phyloP scores from a whole-genome alignment of 305 asterid genomes.

The Salvia sclarea region DNA sequence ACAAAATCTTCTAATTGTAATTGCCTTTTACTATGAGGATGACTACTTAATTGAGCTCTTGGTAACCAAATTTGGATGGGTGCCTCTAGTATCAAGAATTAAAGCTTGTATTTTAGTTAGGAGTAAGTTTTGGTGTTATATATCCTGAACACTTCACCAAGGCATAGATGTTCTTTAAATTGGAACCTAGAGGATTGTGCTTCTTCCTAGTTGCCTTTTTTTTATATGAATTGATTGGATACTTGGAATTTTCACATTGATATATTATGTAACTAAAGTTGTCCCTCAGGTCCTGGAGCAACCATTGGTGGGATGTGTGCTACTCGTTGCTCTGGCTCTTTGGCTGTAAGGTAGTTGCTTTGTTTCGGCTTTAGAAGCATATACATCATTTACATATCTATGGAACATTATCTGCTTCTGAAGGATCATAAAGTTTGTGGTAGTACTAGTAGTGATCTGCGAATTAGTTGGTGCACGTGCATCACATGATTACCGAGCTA shows the following conservation, averaged over 20 bases:
- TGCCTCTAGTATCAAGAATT: constrained; percentile 11
- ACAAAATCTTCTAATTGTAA: background rate
- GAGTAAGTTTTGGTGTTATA: background rate
- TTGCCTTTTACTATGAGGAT: background rate
- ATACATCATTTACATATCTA: constrained; percentile 20
- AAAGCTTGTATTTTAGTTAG: background rate
- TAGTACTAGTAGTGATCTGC: constrained; percentile 3
- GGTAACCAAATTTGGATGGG: background rate
- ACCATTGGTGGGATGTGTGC: constrained; percentile 99
- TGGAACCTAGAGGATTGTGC: background rate
- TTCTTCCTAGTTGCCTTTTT: constrained; percentile 8
- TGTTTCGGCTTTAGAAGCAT: constrained; percentile 25
- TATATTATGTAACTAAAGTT: constrained; percentile 22
- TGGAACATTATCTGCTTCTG: constrained; percentile 23
- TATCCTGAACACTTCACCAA: background rate
- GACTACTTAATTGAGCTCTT: constrained; percentile 17
- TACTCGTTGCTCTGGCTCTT: constrained; percentile 99
- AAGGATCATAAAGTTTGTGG: background rate
- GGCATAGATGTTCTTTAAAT: background rate
- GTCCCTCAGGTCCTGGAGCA: constrained; percentile 93
- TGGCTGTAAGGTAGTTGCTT: constrained; percentile 88
- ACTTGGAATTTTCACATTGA: constrained; percentile 12
- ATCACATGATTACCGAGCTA: too few relatives aligned
- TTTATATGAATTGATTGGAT: background rate
- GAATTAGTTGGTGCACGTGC: too few relatives aligned